Evolutionary conservation across 2,329 filamentous ascomycete species (phyloP), one percentile per base, ranked within the genome.

Genomic region (Arthroderma sp.): DNA sequence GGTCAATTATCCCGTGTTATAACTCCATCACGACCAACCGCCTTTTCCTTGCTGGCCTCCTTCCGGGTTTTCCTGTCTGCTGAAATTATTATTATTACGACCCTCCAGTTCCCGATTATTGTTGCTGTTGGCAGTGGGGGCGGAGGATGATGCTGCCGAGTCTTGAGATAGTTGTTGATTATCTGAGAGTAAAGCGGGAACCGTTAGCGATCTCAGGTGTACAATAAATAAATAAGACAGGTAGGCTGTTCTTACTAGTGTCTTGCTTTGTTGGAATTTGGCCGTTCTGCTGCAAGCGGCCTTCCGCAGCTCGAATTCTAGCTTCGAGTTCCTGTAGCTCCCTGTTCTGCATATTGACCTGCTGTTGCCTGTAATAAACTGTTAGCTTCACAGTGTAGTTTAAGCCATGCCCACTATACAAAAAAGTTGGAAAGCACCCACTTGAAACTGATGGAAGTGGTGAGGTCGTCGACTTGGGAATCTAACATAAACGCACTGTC

Each of bases 401-500:
- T 9, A 39, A 39, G 22, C 22, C 8, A 22, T 39, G 37, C 10
- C 15, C 15, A 22, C 15, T 5, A 30, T 22, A 40, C 32, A 10
- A 8, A 7, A 29, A 46, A 31, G 10, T 7, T 22, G 29, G 28
- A 8, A 10, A 15, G 15, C 30, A 43, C 80, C 59, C 70, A 95
- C 88, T 88, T 89, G 64, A 86, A 76, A 60, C 86, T 76, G 49
- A 94, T 78, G 53, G 83, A 77, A 61, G 82, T 73, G 57, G 83
- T 78, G 32, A 94, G 73, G 50, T 82, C 75, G 57, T 82, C 77
- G 47, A 91, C 64, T 54, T 81, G 82, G 64, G 80, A 82, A 55
- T 91, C 85, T 59, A 95, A 80, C 58, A 83, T 82, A 70, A 95
- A 95, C 55, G 93, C 82, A 61, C 86, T 82, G 70, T 89, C 83